A percentile compares a stretch with the other conserved stretches of the same genome.
Evolutionary conservation across 768 basidiomycete genomes (phyloP).

Genomic region (Galerina sulciceps): DNA sequence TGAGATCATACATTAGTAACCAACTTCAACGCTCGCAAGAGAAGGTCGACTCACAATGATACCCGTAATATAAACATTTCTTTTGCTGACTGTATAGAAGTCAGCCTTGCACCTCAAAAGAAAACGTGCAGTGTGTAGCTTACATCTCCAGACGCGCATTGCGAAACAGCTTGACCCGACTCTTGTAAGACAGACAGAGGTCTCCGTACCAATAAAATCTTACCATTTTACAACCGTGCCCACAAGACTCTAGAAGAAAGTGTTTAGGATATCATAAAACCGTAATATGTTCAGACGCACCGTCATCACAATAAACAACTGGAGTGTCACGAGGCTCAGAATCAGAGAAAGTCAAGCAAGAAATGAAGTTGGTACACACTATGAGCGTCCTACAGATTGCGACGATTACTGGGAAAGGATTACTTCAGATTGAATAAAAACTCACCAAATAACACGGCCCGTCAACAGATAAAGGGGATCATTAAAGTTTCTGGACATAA

Average conservation of each 20-base stretch:
- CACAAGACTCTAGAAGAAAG: constrained; percentile 28
- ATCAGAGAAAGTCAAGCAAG: not conserved
- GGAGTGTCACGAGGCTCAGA: not conserved
- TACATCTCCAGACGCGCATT: constrained; percentile 68
- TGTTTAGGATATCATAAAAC: not conserved
- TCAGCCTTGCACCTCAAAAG: not conserved
- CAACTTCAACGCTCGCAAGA: not conserved
- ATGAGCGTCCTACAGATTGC: constrained; percentile 33
- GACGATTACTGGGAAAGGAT: not conserved
- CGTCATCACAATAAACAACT: constrained; percentile 37
- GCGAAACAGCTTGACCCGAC: constrained; percentile 48
- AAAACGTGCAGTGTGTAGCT: constrained; percentile 4
- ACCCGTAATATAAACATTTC: constrained; percentile 49
- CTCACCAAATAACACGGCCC: constrained; percentile 40
- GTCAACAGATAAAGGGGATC: constrained; percentile 29
- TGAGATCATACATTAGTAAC: constrained; percentile 20
- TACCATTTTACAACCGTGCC: constrained; percentile 62
- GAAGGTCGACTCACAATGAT: constrained; percentile 42
- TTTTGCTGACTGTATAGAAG: constrained; percentile 51
- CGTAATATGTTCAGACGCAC: constrained; percentile 26
- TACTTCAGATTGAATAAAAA: not conserved
- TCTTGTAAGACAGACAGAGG: not conserved
- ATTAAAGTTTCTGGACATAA: constrained; percentile 39
- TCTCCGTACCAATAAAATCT: constrained; percentile 18
- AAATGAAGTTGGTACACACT: constrained; percentile 28